These are phyloP conservation scores for Fusarium sp. DNA, from an alignment of 2,329 filamentous ascomycete genomes.

Conservation along the genomic window DNA sequence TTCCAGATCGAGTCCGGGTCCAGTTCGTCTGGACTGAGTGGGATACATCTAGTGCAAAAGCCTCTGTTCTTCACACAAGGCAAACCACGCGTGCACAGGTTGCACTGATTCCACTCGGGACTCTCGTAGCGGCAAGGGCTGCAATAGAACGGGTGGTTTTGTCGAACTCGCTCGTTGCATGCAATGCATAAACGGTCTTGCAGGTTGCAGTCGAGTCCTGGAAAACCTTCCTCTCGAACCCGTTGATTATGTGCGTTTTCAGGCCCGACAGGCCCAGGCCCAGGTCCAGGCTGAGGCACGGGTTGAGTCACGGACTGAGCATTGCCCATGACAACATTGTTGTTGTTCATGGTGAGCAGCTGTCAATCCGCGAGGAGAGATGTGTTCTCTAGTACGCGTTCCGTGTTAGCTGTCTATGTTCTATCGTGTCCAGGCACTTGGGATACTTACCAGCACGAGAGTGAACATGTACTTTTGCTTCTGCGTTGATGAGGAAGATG, in stretches of 20 bases:
- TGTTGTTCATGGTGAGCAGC: neutral
- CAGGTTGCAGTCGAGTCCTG: neutral
- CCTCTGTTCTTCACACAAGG: constrained; percentile 1
- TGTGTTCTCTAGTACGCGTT: neutral
- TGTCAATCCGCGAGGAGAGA: neutral
- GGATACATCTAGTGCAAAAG: constrained; percentile 15
- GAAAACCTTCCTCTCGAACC: neutral
- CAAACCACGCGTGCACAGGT: constrained; percentile 4
- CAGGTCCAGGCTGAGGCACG: neutral
- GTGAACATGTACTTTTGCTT: neutral
- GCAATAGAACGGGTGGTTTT: neutral
- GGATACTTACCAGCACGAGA: neutral
- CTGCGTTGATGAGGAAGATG: neutral
- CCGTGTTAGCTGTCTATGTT: neutral
- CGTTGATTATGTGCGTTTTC: no score
- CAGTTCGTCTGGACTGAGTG: neutral
- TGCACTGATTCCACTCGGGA: constrained; percentile 3
- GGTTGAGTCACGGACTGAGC: neutral
- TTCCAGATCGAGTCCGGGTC: neutral
- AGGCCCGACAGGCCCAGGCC: no score
- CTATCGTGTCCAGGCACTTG: neutral
- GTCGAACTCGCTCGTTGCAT: neutral
- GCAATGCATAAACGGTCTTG: constrained; percentile 6
- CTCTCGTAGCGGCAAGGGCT: neutral
- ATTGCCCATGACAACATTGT: neutral